Conservation (phyloP, 495 filamentous ascomycete species). For the Podospora pseudopauciseta region DNA sequence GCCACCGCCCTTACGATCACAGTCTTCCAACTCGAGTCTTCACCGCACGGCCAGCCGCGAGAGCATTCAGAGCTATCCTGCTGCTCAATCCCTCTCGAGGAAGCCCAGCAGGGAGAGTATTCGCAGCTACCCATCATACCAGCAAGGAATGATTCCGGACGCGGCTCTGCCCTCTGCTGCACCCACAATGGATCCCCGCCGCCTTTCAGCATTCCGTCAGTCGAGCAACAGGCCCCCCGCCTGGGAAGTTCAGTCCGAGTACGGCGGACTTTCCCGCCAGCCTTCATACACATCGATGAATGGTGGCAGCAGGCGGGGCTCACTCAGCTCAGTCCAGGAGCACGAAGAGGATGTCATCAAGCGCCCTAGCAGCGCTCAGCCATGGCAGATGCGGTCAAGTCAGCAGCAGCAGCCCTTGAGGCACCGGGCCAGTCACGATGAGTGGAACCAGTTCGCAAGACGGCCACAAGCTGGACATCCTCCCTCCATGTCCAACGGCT, state of each 20-base stretch:
- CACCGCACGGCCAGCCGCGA: slow-evolving; percentile 35
- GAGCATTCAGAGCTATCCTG: slow-evolving; percentile 29
- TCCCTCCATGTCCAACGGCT: slow-evolving; percentile 41
- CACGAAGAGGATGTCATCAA: slow-evolving; percentile 24
- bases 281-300: slow-evolving; percentile 31
- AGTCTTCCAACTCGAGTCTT: slow-evolving; percentile 35
- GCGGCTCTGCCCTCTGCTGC: slow-evolving; percentile 5
- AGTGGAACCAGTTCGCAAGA: slow-evolving; percentile 27
- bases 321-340: slow-evolving; percentile 24
- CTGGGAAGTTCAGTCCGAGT: slow-evolving; percentile 27
- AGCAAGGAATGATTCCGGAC: slow-evolving; percentile 7
- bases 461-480: slow-evolving; percentile 27
- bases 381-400: slow-evolving; percentile 20
- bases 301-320: slow-evolving; percentile 30
- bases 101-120: slow-evolving; percentile 36
- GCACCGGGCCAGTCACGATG: slow-evolving; percentile 44
- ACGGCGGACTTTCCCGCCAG: slow-evolving; percentile 31
- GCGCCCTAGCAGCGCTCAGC: slow-evolving; percentile 26
- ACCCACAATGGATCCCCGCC: slow-evolving; percentile 27
- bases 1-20: slow-evolving; percentile 38
- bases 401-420: slow-evolving; percentile 27
- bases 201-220: slow-evolving; percentile 25
- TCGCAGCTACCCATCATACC: slow-evolving; percentile 25
- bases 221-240: slow-evolving; percentile 14
- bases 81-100: slow-evolving; percentile 23